A percentile compares a stretch with the other conserved stretches of the same genome.
These are phyloP conservation scores for Cymodocea nodosa DNA, from an alignment of 116 monocot species.

Conservation along the genomic window DNA sequence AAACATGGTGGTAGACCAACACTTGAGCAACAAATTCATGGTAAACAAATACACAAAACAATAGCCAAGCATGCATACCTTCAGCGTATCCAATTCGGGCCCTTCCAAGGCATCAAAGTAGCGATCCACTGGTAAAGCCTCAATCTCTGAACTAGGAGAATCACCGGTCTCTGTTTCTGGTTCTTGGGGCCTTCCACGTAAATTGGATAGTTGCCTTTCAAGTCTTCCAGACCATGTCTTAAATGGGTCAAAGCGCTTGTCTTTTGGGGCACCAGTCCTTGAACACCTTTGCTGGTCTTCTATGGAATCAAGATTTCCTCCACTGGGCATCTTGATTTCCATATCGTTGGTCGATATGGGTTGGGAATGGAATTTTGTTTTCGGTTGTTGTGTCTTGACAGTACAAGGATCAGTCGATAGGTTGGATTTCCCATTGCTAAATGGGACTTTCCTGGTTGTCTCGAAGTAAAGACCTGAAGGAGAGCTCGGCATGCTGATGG, in stretches of 20 bases:
- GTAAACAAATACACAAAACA: no score
- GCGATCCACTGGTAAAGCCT: constrained; percentile 32
- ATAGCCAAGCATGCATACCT: constrained; percentile 13
- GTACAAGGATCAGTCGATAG: background rate
- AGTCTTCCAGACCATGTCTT: constrained; percentile 64
- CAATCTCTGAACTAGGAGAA: constrained; percentile 4
- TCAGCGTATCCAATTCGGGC: constrained; percentile 54
- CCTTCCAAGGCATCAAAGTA: constrained; percentile 65
- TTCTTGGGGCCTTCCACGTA: constrained; percentile 34
- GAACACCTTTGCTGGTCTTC: background rate
- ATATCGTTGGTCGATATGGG: constrained; percentile 3
- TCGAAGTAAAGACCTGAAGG: constrained; percentile 24
- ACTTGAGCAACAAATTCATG: background rate
- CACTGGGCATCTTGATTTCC: background rate
- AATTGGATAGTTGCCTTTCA: constrained; percentile 42
- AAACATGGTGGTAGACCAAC: no score
- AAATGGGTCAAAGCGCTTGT: constrained; percentile 47
- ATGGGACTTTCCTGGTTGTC: constrained; percentile 11
- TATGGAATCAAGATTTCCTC: background rate
- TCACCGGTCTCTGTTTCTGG: constrained; percentile 8
- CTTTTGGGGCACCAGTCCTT: constrained; percentile 12
- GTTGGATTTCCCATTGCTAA: constrained; percentile 3
- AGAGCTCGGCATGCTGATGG: constrained; percentile 38
- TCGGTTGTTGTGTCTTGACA: background rate
- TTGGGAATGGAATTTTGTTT: constrained; percentile 23